These are phyloP conservation scores for Stachybotrys elegans DNA, from an alignment of 2,329 filamentous ascomycete species.

Conservation along the genomic window DNA sequence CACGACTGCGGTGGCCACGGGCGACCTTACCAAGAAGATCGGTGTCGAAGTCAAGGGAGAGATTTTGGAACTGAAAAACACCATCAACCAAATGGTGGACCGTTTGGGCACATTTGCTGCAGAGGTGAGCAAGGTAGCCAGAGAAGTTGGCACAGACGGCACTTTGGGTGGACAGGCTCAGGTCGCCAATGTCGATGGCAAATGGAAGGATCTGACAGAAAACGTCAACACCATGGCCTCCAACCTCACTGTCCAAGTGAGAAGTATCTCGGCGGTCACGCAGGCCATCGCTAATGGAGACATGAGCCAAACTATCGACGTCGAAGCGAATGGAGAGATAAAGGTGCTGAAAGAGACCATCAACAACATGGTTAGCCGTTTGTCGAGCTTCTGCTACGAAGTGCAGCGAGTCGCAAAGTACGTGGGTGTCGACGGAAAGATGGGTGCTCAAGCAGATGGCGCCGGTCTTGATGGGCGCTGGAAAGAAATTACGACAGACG, in stretches of 20 bases:
- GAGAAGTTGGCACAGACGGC: slow-evolving; percentile 94
- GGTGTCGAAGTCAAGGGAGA: slow-evolving; percentile 90
- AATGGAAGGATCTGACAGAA: slow-evolving; percentile 95
- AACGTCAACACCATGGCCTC: slow-evolving; percentile 77
- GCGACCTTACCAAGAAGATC: slow-evolving; percentile 94
- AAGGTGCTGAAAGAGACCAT: slow-evolving; percentile 92
- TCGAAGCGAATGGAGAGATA: slow-evolving; percentile 92
- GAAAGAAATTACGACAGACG: slow-evolving; percentile 97
- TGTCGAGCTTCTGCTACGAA: slow-evolving; percentile 94
- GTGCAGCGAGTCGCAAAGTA: slow-evolving; percentile 94
- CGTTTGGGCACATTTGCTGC: slow-evolving; percentile 93
- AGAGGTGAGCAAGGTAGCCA: slow-evolving; percentile 90
- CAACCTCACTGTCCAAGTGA: slow-evolving; percentile 66
- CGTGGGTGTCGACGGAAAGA: slow-evolving; percentile 95
- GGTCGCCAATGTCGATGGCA: slow-evolving; percentile 91
- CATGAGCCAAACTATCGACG: slow-evolving; percentile 93
- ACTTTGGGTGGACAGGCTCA: slow-evolving; percentile 90
- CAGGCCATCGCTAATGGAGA: slow-evolving; percentile 94
- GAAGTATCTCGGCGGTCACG: slow-evolving; percentile 89
- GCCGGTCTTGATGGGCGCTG: slow-evolving; percentile 88
- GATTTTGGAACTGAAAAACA: slow-evolving; percentile 92
- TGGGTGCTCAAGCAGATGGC: slow-evolving; percentile 95
- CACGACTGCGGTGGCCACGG: slow-evolving; percentile 89
- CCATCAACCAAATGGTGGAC: slow-evolving; percentile 99
- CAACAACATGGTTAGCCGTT: slow-evolving; percentile 95